Percentiles rank a stretch among this genome's conserved stretches.
Evolutionary conservation across 1,284 basidiomycete species (phyloP).

Genomic region (Ganoderma lingzhi): DNA sequence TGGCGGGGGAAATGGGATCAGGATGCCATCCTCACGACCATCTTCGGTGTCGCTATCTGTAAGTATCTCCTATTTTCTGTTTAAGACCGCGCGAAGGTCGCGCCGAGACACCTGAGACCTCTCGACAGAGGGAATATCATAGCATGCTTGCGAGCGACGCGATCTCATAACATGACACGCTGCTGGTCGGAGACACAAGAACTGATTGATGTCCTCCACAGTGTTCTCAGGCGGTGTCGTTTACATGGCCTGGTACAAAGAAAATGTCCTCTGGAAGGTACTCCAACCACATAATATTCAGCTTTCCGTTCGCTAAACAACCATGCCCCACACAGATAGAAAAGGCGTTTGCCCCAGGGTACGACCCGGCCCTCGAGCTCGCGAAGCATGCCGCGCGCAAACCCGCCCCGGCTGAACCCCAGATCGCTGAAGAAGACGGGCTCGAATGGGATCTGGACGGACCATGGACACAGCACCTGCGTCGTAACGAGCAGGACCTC

Average conservation of each 20-base stretch:
- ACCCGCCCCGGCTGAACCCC: slow-evolving; percentile 23
- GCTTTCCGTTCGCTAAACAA: not conserved
- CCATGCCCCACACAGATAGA: slow-evolving; percentile 59
- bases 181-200: not conserved
- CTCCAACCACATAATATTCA: slow-evolving; percentile 13
- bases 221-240: slow-evolving; percentile 76
- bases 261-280: slow-evolving; percentile 80
- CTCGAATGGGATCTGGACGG: slow-evolving; percentile 48
- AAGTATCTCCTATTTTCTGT: slow-evolving; percentile 9
- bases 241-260: slow-evolving; percentile 84
- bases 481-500: slow-evolving; percentile 76
- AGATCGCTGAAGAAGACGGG: slow-evolving; percentile 38
- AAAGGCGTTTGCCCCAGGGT: slow-evolving; percentile 68
- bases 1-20: slow-evolving; percentile 26
- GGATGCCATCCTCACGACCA: slow-evolving; percentile 30
- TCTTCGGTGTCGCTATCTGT: slow-evolving; percentile 29
- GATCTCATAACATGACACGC: not conserved
- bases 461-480: slow-evolving; percentile 67
- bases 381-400: slow-evolving; percentile 53
- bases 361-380: slow-evolving; percentile 83
- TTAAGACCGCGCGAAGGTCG: not conserved
- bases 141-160: not conserved
- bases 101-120: not conserved
- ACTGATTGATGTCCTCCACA: slow-evolving; percentile 34
- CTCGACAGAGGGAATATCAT: not conserved